A percentile compares a stretch with the other conserved stretches of the same genome.
phyloP scores from a whole-genome alignment of 2,329 filamentous ascomycete species.

The Fusarium nygamai region DNA sequence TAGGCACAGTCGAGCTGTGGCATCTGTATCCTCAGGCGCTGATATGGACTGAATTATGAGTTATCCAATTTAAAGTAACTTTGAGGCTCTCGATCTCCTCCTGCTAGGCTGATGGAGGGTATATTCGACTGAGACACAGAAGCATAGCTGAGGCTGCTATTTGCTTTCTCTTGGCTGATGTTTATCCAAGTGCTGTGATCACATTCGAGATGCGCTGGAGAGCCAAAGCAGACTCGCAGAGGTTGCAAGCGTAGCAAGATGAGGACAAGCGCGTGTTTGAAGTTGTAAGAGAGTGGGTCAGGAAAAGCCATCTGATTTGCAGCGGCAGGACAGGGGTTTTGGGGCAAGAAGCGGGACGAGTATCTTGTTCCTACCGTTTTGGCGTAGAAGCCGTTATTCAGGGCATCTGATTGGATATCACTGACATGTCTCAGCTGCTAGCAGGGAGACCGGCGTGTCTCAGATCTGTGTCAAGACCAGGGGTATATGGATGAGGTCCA shows the following conservation, averaged over 20 bases:
- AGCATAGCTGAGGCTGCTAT: constrained; percentile 8
- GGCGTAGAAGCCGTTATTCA: constrained; percentile 28
- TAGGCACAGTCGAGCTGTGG: constrained; percentile 15
- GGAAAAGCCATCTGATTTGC: constrained; percentile 38
- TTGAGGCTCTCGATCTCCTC: constrained; percentile 15
- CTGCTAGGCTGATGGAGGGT: constrained; percentile 28
- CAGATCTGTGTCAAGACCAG: constrained; percentile 56
- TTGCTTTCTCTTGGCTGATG: constrained; percentile 14
- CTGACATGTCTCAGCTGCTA: constrained; percentile 16
- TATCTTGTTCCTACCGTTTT: constrained; percentile 37
- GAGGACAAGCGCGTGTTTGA: constrained; percentile 43
- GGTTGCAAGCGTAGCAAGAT: constrained; percentile 22
- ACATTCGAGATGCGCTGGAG: constrained; percentile 16
- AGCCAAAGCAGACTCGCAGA: constrained; percentile 18
- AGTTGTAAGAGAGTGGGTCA: constrained; percentile 36
- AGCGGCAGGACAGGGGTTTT: constrained; percentile 20
- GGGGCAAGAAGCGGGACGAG: constrained; percentile 37
- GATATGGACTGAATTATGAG: constrained; percentile 26
- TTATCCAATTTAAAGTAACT: constrained; percentile 13
- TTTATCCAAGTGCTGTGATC: constrained; percentile 13
- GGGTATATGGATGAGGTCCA: constrained; percentile 11
- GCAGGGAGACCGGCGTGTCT: constrained; percentile 47
- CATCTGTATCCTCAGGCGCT: constrained; percentile 16
- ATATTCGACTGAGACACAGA: constrained; percentile 18
- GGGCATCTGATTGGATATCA: constrained; percentile 23